Evolutionary conservation across 441 rosid genomes (phyloP).

Genomic region (Capsella rubella): DNA sequence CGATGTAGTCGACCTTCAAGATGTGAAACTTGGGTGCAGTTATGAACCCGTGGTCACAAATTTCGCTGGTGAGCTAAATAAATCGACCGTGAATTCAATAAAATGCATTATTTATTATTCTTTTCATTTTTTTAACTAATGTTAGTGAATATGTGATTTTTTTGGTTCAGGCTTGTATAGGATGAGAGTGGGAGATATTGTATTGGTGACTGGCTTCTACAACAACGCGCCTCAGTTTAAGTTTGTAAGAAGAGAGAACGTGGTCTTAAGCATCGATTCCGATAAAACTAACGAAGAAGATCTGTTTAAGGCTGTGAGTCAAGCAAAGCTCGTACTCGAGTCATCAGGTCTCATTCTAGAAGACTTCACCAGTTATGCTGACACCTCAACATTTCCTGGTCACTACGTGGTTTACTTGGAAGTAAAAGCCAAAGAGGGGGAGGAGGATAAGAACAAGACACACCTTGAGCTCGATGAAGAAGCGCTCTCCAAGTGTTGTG

Average conservation of each 20-base stretch:
- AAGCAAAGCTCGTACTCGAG: conserved; percentile 56
- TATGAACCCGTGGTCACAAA: conserved; percentile 85
- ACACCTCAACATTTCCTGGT: conserved; percentile 66
- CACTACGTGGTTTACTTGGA: conserved; percentile 81
- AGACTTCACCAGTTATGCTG: conserved; percentile 73
- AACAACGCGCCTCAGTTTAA: conserved; percentile 83
- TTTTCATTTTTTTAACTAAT: conserved; percentile 18
- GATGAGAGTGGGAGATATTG: conserved; percentile 88
- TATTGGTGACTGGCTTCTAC: conserved; percentile 78
- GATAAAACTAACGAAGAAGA: conserved; percentile 85
- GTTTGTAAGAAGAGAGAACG: conserved; percentile 77
- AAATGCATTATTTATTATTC: neutral
- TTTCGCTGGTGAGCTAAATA: conserved; percentile 55
- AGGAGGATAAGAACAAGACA: conserved; percentile 17
- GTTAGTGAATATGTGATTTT: neutral
- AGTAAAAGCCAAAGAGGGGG: conserved; percentile 49
- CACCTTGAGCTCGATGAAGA: conserved; percentile 39
- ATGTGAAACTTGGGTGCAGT: conserved; percentile 65
- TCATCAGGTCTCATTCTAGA: conserved; percentile 56
- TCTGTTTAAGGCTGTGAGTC: conserved; percentile 63
- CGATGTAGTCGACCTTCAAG: conserved; percentile 64
- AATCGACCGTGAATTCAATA: neutral
- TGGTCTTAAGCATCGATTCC: conserved; percentile 71
- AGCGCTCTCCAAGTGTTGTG: conserved; percentile 65
- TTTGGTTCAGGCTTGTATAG: conserved; percentile 66